Percentiles rank a stretch among this genome's conserved stretches.
Conservation (phyloP, 2,329 filamentous ascomycete species). For the Lachnellula subtilissima region DNA sequence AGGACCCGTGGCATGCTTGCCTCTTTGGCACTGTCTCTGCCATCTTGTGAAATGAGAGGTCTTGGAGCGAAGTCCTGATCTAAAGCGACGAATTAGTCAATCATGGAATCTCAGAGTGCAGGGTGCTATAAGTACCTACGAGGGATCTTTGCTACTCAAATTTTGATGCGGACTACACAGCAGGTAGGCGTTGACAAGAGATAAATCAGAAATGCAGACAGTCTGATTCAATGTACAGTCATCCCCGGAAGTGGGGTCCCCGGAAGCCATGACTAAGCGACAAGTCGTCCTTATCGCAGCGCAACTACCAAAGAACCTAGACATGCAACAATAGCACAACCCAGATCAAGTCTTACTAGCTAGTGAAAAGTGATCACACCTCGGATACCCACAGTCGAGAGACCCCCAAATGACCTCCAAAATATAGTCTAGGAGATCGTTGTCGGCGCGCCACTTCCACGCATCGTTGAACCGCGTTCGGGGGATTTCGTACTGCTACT, state of each 20-base stretch:
- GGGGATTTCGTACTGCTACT: too few relatives aligned
- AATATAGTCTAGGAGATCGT: too few relatives aligned
- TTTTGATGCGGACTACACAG: constrained; percentile 1
- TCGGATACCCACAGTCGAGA: too few relatives aligned
- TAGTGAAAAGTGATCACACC: too few relatives aligned
- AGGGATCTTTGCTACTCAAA: constrained; percentile 7
- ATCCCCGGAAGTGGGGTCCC: too few relatives aligned
- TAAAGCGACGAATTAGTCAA: constrained; percentile 13
- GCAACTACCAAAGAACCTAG: neutral
- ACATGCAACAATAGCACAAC: too few relatives aligned
- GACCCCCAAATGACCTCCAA: too few relatives aligned
- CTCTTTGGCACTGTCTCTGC: constrained; percentile 25
- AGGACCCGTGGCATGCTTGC: constrained; percentile 35
- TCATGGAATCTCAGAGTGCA: constrained; percentile 12
- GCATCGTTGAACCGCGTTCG: too few relatives aligned
- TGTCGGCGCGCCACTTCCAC: too few relatives aligned
- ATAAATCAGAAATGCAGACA: constrained; percentile 8
- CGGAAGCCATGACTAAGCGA: neutral
- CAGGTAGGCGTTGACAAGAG: constrained; percentile 11
- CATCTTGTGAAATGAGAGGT: constrained; percentile 24
- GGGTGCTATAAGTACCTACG: constrained; percentile 11
- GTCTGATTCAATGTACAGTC: neutral
- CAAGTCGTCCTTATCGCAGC: neutral
- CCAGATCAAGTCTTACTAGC: too few relatives aligned
- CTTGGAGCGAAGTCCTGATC: constrained; percentile 17